Conservation (phyloP, 2,329 filamentous ascomycete genomes). For the Diplodia sapinea region DNA sequence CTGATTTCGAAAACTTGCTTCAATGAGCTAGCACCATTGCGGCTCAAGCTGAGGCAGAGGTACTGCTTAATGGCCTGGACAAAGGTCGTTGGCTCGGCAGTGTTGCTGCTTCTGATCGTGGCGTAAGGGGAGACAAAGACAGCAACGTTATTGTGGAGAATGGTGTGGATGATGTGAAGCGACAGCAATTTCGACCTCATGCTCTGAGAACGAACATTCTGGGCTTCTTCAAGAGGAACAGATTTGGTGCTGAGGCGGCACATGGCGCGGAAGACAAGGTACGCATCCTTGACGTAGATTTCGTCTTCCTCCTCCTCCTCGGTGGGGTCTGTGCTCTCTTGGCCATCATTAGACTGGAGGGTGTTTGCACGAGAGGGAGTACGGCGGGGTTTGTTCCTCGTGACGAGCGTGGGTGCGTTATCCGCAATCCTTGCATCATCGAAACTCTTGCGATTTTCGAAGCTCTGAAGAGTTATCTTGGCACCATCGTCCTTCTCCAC, state of each 20-base stretch:
- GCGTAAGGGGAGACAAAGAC: constrained; percentile 92
- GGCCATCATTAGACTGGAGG: constrained; percentile 6
- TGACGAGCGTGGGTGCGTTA: constrained; percentile 71
- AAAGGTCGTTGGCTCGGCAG: constrained; percentile 85
- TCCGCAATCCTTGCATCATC: constrained; percentile 70
- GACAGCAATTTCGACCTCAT: constrained; percentile 98
- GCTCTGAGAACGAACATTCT: constrained; percentile 89
- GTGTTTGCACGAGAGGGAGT: constrained; percentile 26
- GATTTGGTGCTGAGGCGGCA: constrained; percentile 97
- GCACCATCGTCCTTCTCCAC: constrained; percentile 56
- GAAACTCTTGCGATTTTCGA: constrained; percentile 69
- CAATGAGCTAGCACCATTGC: constrained; percentile 93
- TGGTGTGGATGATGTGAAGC: constrained; percentile 91
- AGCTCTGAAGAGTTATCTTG: constrained; percentile 71
- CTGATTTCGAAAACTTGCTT: constrained; percentile 93
- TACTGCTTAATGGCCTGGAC: constrained; percentile 97
- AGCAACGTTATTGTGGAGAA: constrained; percentile 89
- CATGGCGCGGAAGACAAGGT: constrained; percentile 95
- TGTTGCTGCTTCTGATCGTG: constrained; percentile 90
- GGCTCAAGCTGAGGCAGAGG: constrained; percentile 89
- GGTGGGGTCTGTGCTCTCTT: constrained; percentile 53
- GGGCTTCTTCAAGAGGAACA: constrained; percentile 85
- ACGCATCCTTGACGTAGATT: constrained; percentile 95
- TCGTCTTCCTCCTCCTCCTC: constrained; percentile 84
- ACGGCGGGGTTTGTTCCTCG: constrained; percentile 56